Base-by-base conservation (phyloP, 352 stramenopile species). In the Thraustochytrium striatum region DNA sequence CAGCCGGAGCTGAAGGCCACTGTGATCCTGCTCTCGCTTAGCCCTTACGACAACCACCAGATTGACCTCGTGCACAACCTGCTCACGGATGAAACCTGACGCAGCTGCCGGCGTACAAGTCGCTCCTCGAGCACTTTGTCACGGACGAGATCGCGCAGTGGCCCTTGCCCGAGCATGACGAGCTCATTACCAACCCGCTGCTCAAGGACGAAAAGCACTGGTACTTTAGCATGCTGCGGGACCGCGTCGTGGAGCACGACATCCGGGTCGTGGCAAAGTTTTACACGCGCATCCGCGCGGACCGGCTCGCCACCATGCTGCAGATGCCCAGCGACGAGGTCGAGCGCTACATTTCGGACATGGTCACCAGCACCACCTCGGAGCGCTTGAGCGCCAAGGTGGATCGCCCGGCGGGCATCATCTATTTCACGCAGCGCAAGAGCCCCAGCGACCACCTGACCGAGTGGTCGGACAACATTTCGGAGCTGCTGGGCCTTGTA, bases 141-240 rank as follows among this genome's bases (percentile, higher is more conserved):
- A 98, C 92, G 57, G 91, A 96, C 72, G 95, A 99, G 89, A 97
- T 99, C 80, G 97, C 98, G 69, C 87, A 84, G 19, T 98, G 95
- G 85, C 95, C 95, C 13, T 85, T 98, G 78, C 86, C 89, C 19
- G 87, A 97, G 78, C 91, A 97, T 80, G 69, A 57, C 13, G 83
- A 87, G 38, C 69, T 98, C 3, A 90, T 96, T 84, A 84, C 85
- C 21, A 87, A 97, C 69, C 79, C 89, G 13, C 88, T 93, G 44
- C 95, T 98, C 81, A 87, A 85, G 21, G 86, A 95, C 72, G 82
- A 83, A 0, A 88, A 59, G n/a, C 39, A 50, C 28, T 61, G 59
- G 43, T 62, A 43, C 38, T 43, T 43, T 9, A 19, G 35, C 73
- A 86, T 84, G 28, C 92, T 98, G 35, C 89, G 97, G 83, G 91